A percentile compares a stretch with the other conserved stretches of the same genome.
Conservation (phyloP, 352 stramenopile species). For the Pythium coloratum region DNA sequence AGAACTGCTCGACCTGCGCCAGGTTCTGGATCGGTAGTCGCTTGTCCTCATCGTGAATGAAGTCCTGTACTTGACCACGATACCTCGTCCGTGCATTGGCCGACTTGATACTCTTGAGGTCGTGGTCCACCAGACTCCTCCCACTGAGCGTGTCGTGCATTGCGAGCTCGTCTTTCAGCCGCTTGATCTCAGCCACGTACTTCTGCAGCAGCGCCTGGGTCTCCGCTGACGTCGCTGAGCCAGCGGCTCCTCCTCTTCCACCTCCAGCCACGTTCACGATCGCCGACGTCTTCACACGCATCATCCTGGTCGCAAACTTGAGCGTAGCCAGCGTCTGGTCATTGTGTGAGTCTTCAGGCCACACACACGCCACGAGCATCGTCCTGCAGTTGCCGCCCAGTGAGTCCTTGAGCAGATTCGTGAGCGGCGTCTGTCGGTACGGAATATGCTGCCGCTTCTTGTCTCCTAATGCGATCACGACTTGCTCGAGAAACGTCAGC, state of each 20-base stretch:
- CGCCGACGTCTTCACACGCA: slow-evolving; percentile 79
- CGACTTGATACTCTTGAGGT: slow-evolving; percentile 26
- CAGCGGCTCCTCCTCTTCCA: slow-evolving; percentile 12
- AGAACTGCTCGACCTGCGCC: slow-evolving; percentile 44
- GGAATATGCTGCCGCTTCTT: slow-evolving; percentile 90
- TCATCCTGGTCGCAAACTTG: slow-evolving; percentile 90
- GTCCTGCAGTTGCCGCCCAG: slow-evolving; percentile 81
- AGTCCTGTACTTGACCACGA: slow-evolving; percentile 31
- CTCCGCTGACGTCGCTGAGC: slow-evolving; percentile 18
- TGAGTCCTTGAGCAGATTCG: slow-evolving; percentile 89
- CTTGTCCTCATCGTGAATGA: slow-evolving; percentile 35
- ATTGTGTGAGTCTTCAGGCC: slow-evolving; percentile 67
- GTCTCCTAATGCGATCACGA: slow-evolving; percentile 88
- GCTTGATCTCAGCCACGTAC: slow-evolving; percentile 48
- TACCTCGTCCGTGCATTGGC: slow-evolving; percentile 20
- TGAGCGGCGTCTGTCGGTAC: slow-evolving; percentile 94
- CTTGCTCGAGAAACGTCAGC: slow-evolving; percentile 81
- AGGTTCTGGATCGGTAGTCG: slow-evolving; percentile 43
- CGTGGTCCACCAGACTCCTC: slow-evolving; percentile 34
- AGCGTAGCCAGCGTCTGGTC: slow-evolving; percentile 90
- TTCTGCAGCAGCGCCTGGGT: slow-evolving; percentile 31
- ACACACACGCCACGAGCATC: slow-evolving; percentile 86
- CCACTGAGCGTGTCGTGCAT: slow-evolving; percentile 67
- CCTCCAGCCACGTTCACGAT: slow-evolving; percentile 56
- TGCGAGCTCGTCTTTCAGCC: slow-evolving; percentile 55